Percentiles rank a stretch among this genome's conserved stretches.
Conservation (phyloP, 2,329 filamentous ascomycete genomes). For the Trichoderma sp. region DNA sequence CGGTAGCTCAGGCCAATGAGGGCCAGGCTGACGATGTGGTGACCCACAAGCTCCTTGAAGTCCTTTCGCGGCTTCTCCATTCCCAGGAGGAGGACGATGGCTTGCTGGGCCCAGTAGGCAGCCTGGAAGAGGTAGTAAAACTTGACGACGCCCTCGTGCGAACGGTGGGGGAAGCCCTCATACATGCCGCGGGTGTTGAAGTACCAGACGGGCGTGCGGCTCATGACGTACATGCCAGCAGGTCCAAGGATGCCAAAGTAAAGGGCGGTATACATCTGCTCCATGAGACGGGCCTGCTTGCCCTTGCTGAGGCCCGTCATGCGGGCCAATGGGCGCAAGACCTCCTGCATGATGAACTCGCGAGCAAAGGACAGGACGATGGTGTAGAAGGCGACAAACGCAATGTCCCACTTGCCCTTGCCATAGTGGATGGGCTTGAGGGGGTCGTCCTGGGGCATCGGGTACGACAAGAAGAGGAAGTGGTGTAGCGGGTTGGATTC, state of each 20-base stretch:
- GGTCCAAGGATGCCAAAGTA: slow-evolving; percentile 86
- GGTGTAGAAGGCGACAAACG: slow-evolving; percentile 87
- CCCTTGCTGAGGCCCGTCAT: slow-evolving; percentile 69
- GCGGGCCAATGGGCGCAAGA: slow-evolving; percentile 75
- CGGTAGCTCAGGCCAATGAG: slow-evolving; percentile 87
- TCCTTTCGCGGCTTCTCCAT: slow-evolving; percentile 94
- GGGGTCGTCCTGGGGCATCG: slow-evolving; percentile 54
- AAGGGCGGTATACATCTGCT: slow-evolving; percentile 90
- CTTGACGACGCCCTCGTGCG: slow-evolving; percentile 81
- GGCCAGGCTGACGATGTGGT: slow-evolving; percentile 85
- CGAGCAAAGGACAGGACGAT: slow-evolving; percentile 89
- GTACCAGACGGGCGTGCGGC: slow-evolving; percentile 88
- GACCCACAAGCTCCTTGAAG: slow-evolving; percentile 87
- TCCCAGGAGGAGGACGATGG: slow-evolving; percentile 80
- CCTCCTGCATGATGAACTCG: slow-evolving; percentile 92
- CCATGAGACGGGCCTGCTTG: slow-evolving; percentile 92
- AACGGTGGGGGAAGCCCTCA: slow-evolving; percentile 79
- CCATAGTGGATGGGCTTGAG: slow-evolving; percentile 69
- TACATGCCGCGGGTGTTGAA: slow-evolving; percentile 93
- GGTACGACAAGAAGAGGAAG: slow-evolving; percentile 91
- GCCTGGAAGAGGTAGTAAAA: slow-evolving; percentile 95
- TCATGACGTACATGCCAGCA: slow-evolving; percentile 88
- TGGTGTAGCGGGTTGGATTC: slow-evolving; percentile 75
- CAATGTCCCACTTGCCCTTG: slow-evolving; percentile 84
- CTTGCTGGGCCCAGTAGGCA: slow-evolving; percentile 94